phyloP scores from a whole-genome alignment of 2,329 filamentous ascomycete genomes.

The Fusarium buharicum region DNA sequence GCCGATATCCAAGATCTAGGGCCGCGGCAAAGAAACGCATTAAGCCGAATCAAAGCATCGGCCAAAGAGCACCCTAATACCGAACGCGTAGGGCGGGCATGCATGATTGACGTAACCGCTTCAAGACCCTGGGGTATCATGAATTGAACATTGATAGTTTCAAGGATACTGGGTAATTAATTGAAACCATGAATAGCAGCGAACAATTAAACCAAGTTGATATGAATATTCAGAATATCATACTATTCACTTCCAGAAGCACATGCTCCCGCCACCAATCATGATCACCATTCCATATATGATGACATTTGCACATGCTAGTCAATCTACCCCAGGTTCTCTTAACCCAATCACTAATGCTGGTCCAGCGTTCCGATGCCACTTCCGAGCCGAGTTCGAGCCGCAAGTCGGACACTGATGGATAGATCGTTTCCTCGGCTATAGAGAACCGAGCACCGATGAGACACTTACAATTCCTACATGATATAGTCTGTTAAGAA shows the following conservation, averaged over 20 bases:
- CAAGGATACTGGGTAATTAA: neutral
- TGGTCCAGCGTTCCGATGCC: conserved; percentile 7
- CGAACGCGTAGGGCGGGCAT: conserved; percentile 36
- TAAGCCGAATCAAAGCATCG: conserved; percentile 41
- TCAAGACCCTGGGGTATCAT: conserved; percentile 6
- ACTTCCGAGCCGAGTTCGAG: conserved; percentile 32
- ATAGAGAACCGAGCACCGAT: conserved; percentile 33
- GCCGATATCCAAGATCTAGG: conserved; percentile 31
- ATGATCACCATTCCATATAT: conserved; percentile 5
- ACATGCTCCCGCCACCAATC: conserved; percentile 1
- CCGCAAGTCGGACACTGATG: conserved; percentile 14
- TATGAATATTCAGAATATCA: neutral
- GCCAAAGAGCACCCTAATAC: conserved; percentile 29
- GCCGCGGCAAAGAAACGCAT: conserved; percentile 29
- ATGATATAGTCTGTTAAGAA: neutral
- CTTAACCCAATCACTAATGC: neutral
- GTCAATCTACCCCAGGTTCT: conserved; percentile 28
- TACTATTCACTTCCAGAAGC: neutral
- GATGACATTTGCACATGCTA: conserved; percentile 36
- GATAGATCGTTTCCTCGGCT: conserved; percentile 36
- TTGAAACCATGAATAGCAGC: neutral
- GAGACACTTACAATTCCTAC: conserved; percentile 1
- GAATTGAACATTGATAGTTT: neutral
- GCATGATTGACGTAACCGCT: conserved; percentile 38
- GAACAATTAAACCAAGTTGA: neutral